These are phyloP conservation scores for Pontederia crassipes DNA, from an alignment of 176 grass and related monocot species.

Conservation along the genomic window DNA sequence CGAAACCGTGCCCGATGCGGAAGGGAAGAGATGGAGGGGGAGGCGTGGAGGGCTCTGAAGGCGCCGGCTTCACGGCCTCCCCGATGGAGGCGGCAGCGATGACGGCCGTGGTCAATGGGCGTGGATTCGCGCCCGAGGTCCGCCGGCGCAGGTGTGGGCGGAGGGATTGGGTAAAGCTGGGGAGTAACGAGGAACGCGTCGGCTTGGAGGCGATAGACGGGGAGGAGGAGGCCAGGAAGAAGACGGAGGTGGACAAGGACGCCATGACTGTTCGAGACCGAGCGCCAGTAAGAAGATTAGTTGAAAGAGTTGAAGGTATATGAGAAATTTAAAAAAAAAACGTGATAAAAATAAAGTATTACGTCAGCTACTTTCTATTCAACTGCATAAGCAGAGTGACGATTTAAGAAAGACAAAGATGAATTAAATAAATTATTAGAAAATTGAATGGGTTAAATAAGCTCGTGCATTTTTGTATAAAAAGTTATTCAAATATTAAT, in stretches of 20 bases:
- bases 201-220: slow-evolving; percentile 5
- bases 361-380: too few relatives aligned
- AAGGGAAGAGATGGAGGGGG: slow-evolving; percentile 73
- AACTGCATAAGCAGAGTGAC: too few relatives aligned
- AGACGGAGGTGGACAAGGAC: slow-evolving; percentile 29
- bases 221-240: slow-evolving; percentile 39
- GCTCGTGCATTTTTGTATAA: too few relatives aligned
- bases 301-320: too few relatives aligned
- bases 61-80: slow-evolving; percentile 27
- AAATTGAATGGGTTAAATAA: too few relatives aligned
- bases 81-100: slow-evolving; percentile 58
- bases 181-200: neutral
- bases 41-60: slow-evolving; percentile 8
- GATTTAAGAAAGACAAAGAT: too few relatives aligned
- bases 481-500: too few relatives aligned
- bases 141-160: neutral
- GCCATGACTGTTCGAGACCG: slow-evolving; percentile 34
- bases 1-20: slow-evolving; percentile 86
- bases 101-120: slow-evolving; percentile 21
- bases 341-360: too few relatives aligned
- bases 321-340: too few relatives aligned
- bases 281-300: too few relatives aligned
- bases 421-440: too few relatives aligned
- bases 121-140: slow-evolving; percentile 2
- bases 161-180: neutral